Evolutionary conservation across 768 basidiomycete species (phyloP), one percentile per base, ranked within the genome.

Genomic region (Suillus lakei): DNA sequence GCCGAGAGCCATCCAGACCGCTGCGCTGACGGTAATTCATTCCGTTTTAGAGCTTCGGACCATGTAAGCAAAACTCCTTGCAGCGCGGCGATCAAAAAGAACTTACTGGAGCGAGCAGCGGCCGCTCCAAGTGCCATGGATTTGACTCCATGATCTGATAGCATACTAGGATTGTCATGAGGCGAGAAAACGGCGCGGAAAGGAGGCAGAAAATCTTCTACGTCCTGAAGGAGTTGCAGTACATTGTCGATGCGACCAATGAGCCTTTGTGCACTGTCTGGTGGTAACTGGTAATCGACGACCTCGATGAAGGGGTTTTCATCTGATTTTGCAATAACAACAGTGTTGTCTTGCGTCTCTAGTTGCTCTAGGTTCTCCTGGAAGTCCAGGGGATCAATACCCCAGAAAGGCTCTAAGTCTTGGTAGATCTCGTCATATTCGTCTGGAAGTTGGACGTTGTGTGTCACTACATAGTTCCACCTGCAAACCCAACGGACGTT

Each of bases 371-470:
- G 76, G 0, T 67, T 62, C 12, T 28, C 53, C 0, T 68, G 72
- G 18, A 81, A 48, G 1, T 72, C 70, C 1, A 51, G n/a, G 0
- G 80, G 79, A 39, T 73, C 68, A 55, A 83, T 68, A 0, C 77
- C 82, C 73, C 74, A 79, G 68, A 74, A 81, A 0, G 78, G 77
- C 30, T 77, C 74, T 10, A 83, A 64, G 60, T 82, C 76, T 8
- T 71, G 66, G 62, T 74, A 68, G 58, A 84, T 83, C 65, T 82
- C 81, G 69, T 84, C 82, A 55, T 84, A 84, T 62, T 84, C 83
- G 65, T 84, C 84, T 18, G 78, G 79, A 1, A 84, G 73, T 50
- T 76, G 78, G 2, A 84, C 76, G 34, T 76, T 66, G 65, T 84
- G 67, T 59, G 68, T 67, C n/a, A 75, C 72, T 7, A 79, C 79